A percentile compares a stretch with the other conserved stretches of the same genome.
Evolutionary conservation across 768 basidiomycete species (phyloP).

Genomic region (Infundibulicybe gibba): DNA sequence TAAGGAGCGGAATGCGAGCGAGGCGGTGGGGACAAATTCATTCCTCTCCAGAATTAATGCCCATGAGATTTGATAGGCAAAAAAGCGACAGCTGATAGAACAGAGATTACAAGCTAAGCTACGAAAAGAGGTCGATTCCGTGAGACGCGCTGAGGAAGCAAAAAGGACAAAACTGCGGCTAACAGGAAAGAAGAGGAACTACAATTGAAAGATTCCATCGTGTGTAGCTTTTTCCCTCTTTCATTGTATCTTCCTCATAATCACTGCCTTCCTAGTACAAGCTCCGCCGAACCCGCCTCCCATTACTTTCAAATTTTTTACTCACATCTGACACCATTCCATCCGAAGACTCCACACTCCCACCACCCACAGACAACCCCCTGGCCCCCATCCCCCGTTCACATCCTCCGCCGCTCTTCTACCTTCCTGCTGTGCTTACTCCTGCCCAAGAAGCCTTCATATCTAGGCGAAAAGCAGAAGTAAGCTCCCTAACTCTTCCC

Average conservation of each 20-base stretch:
- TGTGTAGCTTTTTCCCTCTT: constrained; percentile 32
- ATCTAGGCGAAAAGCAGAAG: constrained; percentile 58
- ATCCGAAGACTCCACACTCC: constrained; percentile 29
- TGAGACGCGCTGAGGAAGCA: constrained; percentile 82
- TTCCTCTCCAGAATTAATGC: background rate
- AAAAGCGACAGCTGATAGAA: constrained; percentile 80
- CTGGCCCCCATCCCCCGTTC: constrained; percentile 52
- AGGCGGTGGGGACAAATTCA: constrained; percentile 52
- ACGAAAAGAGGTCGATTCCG: constrained; percentile 81
- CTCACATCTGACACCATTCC: constrained; percentile 69
- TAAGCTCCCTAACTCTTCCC: constrained; percentile 18
- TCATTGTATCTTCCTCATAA: constrained; percentile 2
- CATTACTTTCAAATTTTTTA: constrained; percentile 71
- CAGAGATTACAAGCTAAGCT: constrained; percentile 84
- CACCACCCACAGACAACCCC: constrained; percentile 26
- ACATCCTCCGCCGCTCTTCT: constrained; percentile 76
- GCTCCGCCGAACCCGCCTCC: constrained; percentile 67
- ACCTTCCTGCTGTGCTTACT: constrained; percentile 66
- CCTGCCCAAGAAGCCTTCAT: constrained; percentile 71
- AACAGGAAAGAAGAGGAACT: constrained; percentile 82
- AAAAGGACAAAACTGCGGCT: constrained; percentile 74
- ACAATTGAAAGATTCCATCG: constrained; percentile 78
- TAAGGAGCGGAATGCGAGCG: constrained; percentile 79
- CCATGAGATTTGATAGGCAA: constrained; percentile 48
- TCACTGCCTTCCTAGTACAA: constrained; percentile 48